These are phyloP conservation scores for Sporothrix luriei DNA, from an alignment of 2,329 filamentous ascomycete species.

Conservation along the genomic window DNA sequence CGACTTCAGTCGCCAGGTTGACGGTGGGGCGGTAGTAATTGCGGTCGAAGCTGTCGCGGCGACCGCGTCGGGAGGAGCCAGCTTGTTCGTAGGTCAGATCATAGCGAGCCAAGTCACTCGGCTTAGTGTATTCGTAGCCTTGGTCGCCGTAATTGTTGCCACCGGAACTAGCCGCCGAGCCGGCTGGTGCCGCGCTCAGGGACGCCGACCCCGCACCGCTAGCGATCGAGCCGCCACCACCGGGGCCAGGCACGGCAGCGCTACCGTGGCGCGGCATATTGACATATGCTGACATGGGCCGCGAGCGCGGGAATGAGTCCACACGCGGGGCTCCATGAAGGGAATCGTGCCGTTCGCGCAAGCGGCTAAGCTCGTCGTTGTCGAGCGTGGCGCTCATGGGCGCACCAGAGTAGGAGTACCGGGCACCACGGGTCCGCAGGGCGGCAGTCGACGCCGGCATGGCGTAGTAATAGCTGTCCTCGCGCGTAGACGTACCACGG, in stretches of 20 bases:
- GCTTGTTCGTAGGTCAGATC: constrained; percentile 59
- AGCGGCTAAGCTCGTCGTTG: constrained; percentile 55
- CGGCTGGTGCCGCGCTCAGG: background rate
- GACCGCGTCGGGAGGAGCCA: constrained; percentile 42
- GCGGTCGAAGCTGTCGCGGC: constrained; percentile 60
- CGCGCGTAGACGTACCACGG: constrained; percentile 54
- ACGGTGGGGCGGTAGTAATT: constrained; percentile 60
- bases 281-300: constrained; percentile 52
- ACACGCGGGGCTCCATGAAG: background rate
- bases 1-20: constrained; percentile 54
- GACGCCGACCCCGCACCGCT: constrained; percentile 21
- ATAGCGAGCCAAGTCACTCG: constrained; percentile 62
- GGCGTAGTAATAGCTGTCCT: constrained; percentile 55
- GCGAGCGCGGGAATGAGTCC: constrained; percentile 46
- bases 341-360: constrained; percentile 53
- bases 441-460: constrained; percentile 60
- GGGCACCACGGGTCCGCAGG: constrained; percentile 51
- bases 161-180: constrained; percentile 27
- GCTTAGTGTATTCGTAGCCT: constrained; percentile 66
- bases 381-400: constrained; percentile 55
- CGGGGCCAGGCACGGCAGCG: constrained; percentile 38
- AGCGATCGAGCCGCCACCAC: constrained; percentile 35
- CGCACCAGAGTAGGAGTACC: constrained; percentile 43
- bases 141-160: constrained; percentile 58
- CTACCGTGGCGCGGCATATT: constrained; percentile 48